phyloP scores from a whole-genome alignment of 2,329 filamentous ascomycete genomes.

The Hypoxylon sp. region DNA sequence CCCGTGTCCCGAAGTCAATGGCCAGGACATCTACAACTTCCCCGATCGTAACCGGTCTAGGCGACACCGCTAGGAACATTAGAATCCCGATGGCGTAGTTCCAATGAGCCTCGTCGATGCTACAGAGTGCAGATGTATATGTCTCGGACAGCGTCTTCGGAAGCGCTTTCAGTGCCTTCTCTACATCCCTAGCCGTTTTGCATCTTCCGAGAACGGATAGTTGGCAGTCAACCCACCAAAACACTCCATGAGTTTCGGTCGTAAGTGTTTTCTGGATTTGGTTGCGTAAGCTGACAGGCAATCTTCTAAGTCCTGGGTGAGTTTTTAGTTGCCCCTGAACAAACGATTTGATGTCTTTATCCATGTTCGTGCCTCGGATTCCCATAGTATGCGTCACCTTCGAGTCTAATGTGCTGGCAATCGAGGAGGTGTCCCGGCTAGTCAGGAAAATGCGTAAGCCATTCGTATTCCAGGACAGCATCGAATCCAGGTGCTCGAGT shows the following conservation, averaged over 20 bases:
- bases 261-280: neutral
- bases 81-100: neutral
- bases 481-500: neutral
- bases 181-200: neutral
- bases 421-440: neutral
- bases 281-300: neutral
- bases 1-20: conserved; percentile 1
- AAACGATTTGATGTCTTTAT: neutral
- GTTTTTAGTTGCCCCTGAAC: neutral
- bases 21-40: conserved; percentile 1
- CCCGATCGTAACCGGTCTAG: neutral
- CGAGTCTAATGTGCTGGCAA: neutral
- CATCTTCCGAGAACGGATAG: neutral
- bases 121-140: neutral
- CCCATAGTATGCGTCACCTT: neutral
- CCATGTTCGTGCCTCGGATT: neutral
- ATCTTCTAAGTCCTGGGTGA: neutral
- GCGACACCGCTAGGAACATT: neutral
- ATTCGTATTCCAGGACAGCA: neutral
- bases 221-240: neutral
- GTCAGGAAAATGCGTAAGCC: neutral
- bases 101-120: conserved; percentile 1
- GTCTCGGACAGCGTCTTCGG: conserved; percentile 1
- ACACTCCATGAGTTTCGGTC: neutral
- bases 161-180: conserved; percentile 1